phyloP scores from a whole-genome alignment of 2,329 filamentous ascomycete species.

The Lasiodiplodia hormozganensis region DNA sequence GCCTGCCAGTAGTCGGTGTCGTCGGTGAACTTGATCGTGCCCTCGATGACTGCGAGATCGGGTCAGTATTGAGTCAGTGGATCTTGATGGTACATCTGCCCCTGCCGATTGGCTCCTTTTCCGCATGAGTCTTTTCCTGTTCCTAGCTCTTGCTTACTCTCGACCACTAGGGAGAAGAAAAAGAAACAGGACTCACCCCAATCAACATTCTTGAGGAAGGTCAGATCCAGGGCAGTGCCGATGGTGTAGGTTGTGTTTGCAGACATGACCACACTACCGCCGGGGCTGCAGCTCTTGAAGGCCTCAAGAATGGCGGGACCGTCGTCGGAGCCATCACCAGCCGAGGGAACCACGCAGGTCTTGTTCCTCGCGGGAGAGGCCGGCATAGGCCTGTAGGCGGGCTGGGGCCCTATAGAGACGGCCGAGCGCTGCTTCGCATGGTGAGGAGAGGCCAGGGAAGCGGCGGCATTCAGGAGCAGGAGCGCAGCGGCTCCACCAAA shows the following conservation, averaged over 20 bases:
- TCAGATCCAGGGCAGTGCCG: slow-evolving; percentile 69
- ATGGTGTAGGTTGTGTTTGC: slow-evolving; percentile 65
- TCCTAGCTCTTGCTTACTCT: slow-evolving; percentile 5
- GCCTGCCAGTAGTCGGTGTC: slow-evolving; percentile 74
- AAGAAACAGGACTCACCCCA: slow-evolving; percentile 52
- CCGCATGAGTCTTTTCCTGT: background rate
- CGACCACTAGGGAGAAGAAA: background rate
- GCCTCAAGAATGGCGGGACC: slow-evolving; percentile 61
- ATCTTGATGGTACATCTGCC: slow-evolving; percentile 14
- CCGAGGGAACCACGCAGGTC: slow-evolving; percentile 48
- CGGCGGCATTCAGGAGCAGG: slow-evolving; percentile 23
- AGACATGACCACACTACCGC: slow-evolving; percentile 67
- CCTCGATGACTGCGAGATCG: slow-evolving; percentile 58
- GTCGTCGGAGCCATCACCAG: slow-evolving; percentile 55
- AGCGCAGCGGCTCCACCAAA: slow-evolving; percentile 16
- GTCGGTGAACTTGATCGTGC: slow-evolving; percentile 67
- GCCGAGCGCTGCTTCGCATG: slow-evolving; percentile 37
- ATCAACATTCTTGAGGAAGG: slow-evolving; percentile 69
- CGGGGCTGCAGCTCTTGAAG: slow-evolving; percentile 66
- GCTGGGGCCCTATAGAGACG: slow-evolving; percentile 44
- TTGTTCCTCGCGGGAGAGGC: slow-evolving; percentile 44
- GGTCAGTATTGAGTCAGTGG: slow-evolving; percentile 8
- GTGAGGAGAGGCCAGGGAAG: slow-evolving; percentile 9
- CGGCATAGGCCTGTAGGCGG: slow-evolving; percentile 44
- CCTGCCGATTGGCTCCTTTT: background rate